Percentiles rank a stretch among this genome's conserved stretches.
Conservation (phyloP, 2,329 filamentous ascomycete genomes). For the Calcarisporium arbuscula region DNA sequence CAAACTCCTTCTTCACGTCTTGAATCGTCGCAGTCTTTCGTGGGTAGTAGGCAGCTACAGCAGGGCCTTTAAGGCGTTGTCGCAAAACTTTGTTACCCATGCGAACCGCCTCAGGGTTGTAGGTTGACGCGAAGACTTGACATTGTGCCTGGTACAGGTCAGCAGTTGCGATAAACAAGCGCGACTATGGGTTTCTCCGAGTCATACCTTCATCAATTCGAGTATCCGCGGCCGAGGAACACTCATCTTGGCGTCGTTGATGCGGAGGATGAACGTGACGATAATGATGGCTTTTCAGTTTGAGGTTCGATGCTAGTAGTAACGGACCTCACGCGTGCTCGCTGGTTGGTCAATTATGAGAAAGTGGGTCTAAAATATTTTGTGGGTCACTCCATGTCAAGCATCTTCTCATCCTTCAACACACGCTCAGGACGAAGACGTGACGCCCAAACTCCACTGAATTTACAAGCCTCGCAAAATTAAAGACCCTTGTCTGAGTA, state of each 20-base stretch:
- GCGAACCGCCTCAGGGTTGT: slow-evolving; percentile 76
- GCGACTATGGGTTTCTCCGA: background rate
- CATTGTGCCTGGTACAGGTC: slow-evolving; percentile 65
- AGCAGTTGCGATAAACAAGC: slow-evolving; percentile 10
- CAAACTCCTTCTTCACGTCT: slow-evolving; percentile 66
- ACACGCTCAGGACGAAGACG: no score
- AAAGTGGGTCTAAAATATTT: no score
- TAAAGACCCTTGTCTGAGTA: no score
- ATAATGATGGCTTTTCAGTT: no score
- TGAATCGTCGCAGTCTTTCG: slow-evolving; percentile 63
- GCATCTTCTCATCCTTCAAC: no score
- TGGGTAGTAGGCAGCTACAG: slow-evolving; percentile 84
- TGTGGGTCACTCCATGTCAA: no score
- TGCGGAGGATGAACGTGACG: background rate
- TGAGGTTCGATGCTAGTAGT: no score
- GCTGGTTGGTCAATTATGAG: no score
- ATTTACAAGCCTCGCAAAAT: no score
- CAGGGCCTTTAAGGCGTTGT: slow-evolving; percentile 78
- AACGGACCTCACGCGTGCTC: no score
- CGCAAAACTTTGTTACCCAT: slow-evolving; percentile 89
- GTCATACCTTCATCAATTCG: slow-evolving; percentile 70
- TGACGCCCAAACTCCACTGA: no score
- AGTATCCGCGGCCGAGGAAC: slow-evolving; percentile 56
- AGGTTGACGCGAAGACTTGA: slow-evolving; percentile 83
- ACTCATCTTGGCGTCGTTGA: slow-evolving; percentile 45